Conservation (phyloP, 176 grass and related monocot genomes). For the Oryza australiensis region DNA sequence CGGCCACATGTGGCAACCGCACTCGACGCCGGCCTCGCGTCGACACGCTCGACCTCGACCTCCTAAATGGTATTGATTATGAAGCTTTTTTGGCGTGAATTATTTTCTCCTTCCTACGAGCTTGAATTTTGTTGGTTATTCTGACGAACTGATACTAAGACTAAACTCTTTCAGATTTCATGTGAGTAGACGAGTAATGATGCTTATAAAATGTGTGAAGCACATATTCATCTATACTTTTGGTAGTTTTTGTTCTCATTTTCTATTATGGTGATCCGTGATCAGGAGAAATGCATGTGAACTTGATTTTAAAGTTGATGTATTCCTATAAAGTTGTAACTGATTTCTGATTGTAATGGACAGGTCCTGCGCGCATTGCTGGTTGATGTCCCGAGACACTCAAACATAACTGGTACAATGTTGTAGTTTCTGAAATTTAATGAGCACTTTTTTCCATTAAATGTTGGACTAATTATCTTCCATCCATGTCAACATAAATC, state of each 20-base stretch:
- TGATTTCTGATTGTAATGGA: not conserved
- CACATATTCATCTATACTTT: too few relatives aligned
- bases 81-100: not conserved
- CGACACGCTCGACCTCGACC: constrained; percentile 43
- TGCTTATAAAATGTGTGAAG: not conserved
- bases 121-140: not conserved
- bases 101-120: not conserved
- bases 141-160: not conserved
- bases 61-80: constrained; percentile 41
- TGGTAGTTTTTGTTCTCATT: too few relatives aligned
- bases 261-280: not conserved
- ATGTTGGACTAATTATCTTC: not conserved
- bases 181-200: not conserved
- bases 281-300: not conserved
- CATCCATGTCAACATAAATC: not conserved
- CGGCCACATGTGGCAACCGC: constrained; percentile 34
- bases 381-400: constrained; percentile 60
- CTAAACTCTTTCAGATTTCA: not conserved
- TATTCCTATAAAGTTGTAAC: not conserved
- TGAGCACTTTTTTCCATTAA: not conserved
- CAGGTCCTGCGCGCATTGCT: constrained; percentile 55
- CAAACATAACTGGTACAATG: constrained; percentile 46
- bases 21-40: constrained; percentile 46
- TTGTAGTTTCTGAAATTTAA: not conserved
- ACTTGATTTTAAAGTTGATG: not conserved